A percentile compares a stretch with the other conserved stretches of the same genome.
These are phyloP conservation scores for Leptographium flavum DNA, from an alignment of 2,329 filamentous ascomycete genomes.

Conservation along the genomic window DNA sequence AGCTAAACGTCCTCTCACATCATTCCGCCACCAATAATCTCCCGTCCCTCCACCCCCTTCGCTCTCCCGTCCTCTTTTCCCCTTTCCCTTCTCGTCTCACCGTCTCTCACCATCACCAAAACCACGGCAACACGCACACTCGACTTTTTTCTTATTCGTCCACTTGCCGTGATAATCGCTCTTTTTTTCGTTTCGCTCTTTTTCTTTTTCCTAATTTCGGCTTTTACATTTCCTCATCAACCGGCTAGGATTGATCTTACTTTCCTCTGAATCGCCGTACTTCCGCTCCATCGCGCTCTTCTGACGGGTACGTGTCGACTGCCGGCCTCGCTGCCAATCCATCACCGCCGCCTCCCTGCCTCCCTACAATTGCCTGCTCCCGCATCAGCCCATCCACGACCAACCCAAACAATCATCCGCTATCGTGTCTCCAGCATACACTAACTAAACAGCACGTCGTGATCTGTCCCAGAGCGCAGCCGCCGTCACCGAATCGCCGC, in stretches of 20 bases:
- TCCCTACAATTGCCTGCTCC: too few species aligned
- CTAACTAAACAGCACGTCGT: too few species aligned
- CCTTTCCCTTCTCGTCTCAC: constrained; percentile 1
- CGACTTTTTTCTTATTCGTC: background rate
- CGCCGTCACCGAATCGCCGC: background rate
- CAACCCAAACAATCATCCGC: too few species aligned
- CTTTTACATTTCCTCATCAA: background rate
- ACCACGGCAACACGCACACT: too few species aligned
- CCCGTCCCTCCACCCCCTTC: background rate
- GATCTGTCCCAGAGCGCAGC: too few species aligned
- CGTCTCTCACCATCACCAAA: constrained; percentile 1
- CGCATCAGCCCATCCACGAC: too few species aligned
- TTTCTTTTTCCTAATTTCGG: background rate
- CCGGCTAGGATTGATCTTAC: background rate
- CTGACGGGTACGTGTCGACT: background rate
- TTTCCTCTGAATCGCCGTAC: too few species aligned
- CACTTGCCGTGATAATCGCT: background rate
- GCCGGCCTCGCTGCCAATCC: too few species aligned
- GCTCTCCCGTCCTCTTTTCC: background rate
- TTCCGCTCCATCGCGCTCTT: background rate
- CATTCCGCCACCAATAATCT: constrained; percentile 6
- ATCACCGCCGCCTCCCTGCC: too few species aligned
- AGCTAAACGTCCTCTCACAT: background rate
- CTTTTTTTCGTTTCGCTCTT: background rate
- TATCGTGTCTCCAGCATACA: too few species aligned